Base-by-base conservation (phyloP, 306 rosid genomes). In the apple (Malus domestica) region DNA sequence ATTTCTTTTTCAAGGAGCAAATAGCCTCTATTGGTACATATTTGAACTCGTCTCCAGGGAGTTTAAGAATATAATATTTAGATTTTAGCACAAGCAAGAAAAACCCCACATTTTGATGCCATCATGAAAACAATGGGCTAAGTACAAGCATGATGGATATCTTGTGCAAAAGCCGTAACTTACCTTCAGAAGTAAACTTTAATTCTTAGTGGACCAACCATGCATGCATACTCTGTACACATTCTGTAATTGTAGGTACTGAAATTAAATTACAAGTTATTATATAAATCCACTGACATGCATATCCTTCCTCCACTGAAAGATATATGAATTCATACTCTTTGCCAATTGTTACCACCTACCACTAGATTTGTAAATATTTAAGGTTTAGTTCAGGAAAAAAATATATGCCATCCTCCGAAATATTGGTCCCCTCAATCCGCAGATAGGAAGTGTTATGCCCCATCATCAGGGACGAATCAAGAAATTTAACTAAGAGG, bases 121-220 rank as follows among this genome's bases (percentile, higher is more conserved):
- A 73, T 73, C 67, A 73, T 73, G 69, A 73, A 42, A 60, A 59
- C 68, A 25, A 35, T 44, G 69, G 59, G 8, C 44, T 44, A 42
- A 42, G 77, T 73, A 73, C 77, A 73, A 68, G 77, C 77, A 60
- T 73, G 69, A 73, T 60, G 59, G 44, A 44, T 72, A 54, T 44
- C 27, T 42, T 73, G 57, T 42, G 58, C 20, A 61, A 61, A 73
- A 60, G 69, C 77, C 69, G 10, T 30, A 46, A 44, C 14, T 44
- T 73, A 45, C 69, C 59, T 45, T 69, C 59, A 61, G 69, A 73
- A 42, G 69, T 58, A 73, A 60, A 60, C 59, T 42, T 73, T 60
- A 18, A 60, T 40, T 58, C 75, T 58, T 13, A 73, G 42, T 42
- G 77, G 69, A 10, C 69, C 69, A 42, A 60, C 22, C 38, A 45